These are phyloP conservation scores for Solanum lycopersicoides DNA, from an alignment of 257 asterid genomes.

Conservation along the genomic window DNA sequence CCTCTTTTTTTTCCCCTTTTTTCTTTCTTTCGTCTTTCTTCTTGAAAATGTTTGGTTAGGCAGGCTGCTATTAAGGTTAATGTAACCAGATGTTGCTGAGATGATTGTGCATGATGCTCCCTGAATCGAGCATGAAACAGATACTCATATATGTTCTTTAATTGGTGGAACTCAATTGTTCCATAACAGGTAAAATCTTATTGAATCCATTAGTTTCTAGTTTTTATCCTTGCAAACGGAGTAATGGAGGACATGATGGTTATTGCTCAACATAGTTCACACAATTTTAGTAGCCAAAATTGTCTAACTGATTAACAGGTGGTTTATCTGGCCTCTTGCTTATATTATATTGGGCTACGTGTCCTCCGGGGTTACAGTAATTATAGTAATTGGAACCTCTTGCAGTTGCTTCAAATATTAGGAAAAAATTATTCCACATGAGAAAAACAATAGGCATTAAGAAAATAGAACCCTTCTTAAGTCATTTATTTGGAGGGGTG, in stretches of 20 bases:
- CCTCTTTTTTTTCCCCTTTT: not conserved
- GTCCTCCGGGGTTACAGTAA: not conserved
- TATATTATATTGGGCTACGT: not conserved
- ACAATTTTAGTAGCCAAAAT: not conserved
- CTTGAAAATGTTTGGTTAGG: constrained; percentile 52
- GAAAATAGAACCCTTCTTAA: not conserved
- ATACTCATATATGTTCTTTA: constrained; percentile 8
- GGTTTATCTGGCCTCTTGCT: not conserved
- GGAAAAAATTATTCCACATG: not conserved
- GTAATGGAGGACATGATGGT: not conserved
- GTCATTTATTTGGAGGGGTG: not conserved
- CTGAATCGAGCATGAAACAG: constrained; percentile 9
- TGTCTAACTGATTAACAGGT: not conserved
- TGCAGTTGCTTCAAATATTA: not conserved
- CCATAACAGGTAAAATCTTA: constrained; percentile 45
- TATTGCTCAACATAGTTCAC: not conserved
- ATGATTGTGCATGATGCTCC: constrained; percentile 25
- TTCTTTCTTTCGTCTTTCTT: constrained; percentile 1
- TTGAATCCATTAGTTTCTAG: constrained; percentile 9
- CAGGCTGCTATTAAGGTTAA: constrained; percentile 42
- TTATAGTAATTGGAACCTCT: not conserved
- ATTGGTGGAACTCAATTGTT: constrained; percentile 38
- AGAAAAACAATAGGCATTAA: not conserved
- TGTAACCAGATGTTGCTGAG: constrained; percentile 45
- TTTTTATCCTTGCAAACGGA: not conserved